A percentile compares a stretch with the other conserved stretches of the same genome.
phyloP scores from a whole-genome alignment of 2,329 filamentous ascomycete genomes.

The Penicillium sp. region DNA sequence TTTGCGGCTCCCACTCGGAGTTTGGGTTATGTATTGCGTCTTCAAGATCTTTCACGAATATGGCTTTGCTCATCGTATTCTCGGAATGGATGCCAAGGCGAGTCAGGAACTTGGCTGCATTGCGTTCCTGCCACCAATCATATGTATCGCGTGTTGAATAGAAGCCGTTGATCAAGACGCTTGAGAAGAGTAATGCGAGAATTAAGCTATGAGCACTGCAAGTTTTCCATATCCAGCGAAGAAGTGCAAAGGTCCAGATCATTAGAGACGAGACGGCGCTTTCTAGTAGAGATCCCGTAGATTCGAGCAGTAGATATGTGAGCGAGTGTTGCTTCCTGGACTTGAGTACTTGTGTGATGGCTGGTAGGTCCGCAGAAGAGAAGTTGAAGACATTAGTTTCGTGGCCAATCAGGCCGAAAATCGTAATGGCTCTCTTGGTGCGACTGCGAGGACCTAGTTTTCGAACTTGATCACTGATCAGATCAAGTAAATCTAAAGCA shows the following conservation, averaged over 20 bases:
- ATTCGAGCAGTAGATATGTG: constrained; percentile 68
- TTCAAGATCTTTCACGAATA: constrained; percentile 79
- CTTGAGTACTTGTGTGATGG: constrained; percentile 42
- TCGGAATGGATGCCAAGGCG: constrained; percentile 77
- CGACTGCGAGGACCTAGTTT: constrained; percentile 44
- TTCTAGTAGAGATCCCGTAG: constrained; percentile 66
- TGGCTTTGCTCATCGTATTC: constrained; percentile 73
- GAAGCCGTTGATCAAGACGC: constrained; percentile 68
- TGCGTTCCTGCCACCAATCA: constrained; percentile 81
- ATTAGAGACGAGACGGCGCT: constrained; percentile 72
- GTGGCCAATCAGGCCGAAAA: constrained; percentile 47
- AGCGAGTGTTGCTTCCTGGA: constrained; percentile 60
- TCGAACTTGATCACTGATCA: constrained; percentile 48
- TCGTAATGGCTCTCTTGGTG: constrained; percentile 47
- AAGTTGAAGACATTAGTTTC: constrained; percentile 40
- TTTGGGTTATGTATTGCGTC: constrained; percentile 50
- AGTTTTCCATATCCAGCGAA: constrained; percentile 65
- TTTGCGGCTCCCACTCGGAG: constrained; percentile 23
- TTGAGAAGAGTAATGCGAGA: constrained; percentile 63
- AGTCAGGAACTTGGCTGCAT: constrained; percentile 74
- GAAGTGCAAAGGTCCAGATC: constrained; percentile 66
- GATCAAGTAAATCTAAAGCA: constrained; percentile 46
- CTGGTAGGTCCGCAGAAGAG: constrained; percentile 26
- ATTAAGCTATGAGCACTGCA: constrained; percentile 71
- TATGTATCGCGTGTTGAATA: constrained; percentile 70